A percentile compares a stretch with the other conserved stretches of the same genome.
phyloP scores from a whole-genome alignment of 208 protist genomes.

The Kentomonas sorsogonicus region DNA sequence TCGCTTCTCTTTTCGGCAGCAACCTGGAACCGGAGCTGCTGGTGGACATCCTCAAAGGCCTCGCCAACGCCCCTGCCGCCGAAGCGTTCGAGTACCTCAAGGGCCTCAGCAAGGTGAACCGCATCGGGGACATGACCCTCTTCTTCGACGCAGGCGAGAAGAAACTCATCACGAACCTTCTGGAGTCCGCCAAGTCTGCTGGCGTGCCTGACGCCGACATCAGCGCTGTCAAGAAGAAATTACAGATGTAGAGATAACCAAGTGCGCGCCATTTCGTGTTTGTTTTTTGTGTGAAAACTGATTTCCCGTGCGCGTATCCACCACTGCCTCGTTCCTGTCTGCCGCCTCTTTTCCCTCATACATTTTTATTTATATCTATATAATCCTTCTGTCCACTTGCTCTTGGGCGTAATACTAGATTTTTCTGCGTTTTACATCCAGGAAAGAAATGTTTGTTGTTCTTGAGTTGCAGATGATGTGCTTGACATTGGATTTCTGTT shows the following conservation, averaged over 20 bases:
- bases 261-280: background rate
- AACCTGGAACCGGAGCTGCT: conserved; percentile 85
- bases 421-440: too few species aligned
- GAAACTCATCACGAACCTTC: conserved; percentile 42
- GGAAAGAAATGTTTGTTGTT: too few species aligned
- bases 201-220: conserved; percentile 44
- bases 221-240: conserved; percentile 36
- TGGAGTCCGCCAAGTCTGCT: conserved; percentile 40
- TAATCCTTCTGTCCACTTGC: too few species aligned
- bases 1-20: conserved; percentile 69
- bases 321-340: background rate
- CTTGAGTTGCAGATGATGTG: too few species aligned
- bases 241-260: conserved; percentile 24
- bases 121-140: conserved; percentile 69
- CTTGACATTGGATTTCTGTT: too few species aligned
- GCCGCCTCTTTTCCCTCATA: background rate
- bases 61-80: conserved; percentile 28
- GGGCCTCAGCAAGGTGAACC: conserved; percentile 63
- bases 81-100: conserved; percentile 52
- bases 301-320: conserved; percentile 1
- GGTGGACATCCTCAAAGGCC: conserved; percentile 41
- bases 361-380: conserved; percentile 3
- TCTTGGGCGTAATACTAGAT: too few species aligned
- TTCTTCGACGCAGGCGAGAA: conserved; percentile 78
- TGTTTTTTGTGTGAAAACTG: conserved; percentile 2